These are phyloP conservation scores for Sugiyamaella floridensis DNA, from an alignment of 805 yeast species.

Conservation along the genomic window DNA sequence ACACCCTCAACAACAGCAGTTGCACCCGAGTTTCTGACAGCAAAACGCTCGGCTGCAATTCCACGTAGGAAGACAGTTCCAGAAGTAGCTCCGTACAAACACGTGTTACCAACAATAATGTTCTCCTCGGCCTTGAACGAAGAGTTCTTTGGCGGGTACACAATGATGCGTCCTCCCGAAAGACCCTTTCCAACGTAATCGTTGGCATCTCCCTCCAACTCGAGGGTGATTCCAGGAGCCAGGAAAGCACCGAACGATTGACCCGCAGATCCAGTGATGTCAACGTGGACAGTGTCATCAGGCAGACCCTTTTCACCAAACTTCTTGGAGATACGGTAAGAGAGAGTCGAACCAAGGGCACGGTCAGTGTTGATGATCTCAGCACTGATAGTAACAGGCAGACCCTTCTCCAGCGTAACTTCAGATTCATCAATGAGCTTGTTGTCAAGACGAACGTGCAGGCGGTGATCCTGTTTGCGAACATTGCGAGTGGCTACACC, in stretches of 20 bases:
- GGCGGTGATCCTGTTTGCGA: constrained; percentile 87
- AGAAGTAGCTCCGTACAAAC: constrained; percentile 95
- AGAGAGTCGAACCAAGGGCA: constrained; percentile 89
- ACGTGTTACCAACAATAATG: constrained; percentile 93
- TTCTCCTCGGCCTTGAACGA: constrained; percentile 91
- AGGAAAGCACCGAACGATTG: constrained; percentile 98
- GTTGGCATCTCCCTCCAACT: constrained; percentile 94
- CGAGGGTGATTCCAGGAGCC: constrained; percentile 92
- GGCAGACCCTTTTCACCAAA: constrained; percentile 94
- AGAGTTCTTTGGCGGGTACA: constrained; percentile 83
- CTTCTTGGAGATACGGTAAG: constrained; percentile 86
- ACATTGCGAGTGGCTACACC: constrained; percentile 93
- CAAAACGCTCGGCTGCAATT: constrained; percentile 97
- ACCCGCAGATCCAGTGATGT: constrained; percentile 90
- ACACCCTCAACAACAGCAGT: constrained; percentile 93
- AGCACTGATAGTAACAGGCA: constrained; percentile 90
- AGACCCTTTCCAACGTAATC: constrained; percentile 97
- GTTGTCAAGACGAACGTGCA: constrained; percentile 91
- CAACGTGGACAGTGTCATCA: constrained; percentile 91
- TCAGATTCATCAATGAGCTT: constrained; percentile 95
- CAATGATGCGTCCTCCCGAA: constrained; percentile 88
- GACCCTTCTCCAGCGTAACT: constrained; percentile 89
- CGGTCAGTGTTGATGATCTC: constrained; percentile 94
- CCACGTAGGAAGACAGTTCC: constrained; percentile 94
- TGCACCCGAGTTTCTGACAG: constrained; percentile 98